phyloP scores from a whole-genome alignment of 2,329 filamentous ascomycete genomes.

The Penicillium sp. region DNA sequence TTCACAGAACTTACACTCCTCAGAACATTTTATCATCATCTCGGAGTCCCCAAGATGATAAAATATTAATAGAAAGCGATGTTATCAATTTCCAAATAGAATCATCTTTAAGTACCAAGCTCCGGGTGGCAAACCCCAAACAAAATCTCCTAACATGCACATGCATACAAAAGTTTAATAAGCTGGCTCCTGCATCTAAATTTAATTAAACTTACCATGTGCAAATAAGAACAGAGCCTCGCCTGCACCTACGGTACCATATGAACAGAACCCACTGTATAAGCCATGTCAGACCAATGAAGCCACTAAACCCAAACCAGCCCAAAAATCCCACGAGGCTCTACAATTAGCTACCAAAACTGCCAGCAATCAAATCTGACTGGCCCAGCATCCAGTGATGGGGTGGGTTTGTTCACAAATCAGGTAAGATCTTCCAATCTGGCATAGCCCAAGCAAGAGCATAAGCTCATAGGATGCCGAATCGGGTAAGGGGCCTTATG shows the following conservation, averaged over 20 bases:
- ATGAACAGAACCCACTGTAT: too few relatives aligned
- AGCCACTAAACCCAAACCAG: background rate
- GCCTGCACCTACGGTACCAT: too few relatives aligned
- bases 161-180: background rate
- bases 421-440: background rate
- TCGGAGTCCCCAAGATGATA: too few relatives aligned
- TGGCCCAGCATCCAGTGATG: background rate
- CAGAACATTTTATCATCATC: too few relatives aligned
- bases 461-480: background rate
- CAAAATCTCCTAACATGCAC: background rate
- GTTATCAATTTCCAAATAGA: too few relatives aligned
- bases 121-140: background rate
- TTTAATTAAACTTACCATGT: background rate
- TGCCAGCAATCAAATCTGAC: background rate
- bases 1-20: too few relatives aligned
- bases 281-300: rapidly evolving
- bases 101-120: background rate
- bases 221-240: background rate
- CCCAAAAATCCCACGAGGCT: background rate
- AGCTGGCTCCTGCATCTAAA: too few relatives aligned
- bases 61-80: too few relatives aligned
- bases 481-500: background rate
- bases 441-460: background rate
- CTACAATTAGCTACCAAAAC: background rate
- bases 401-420: background rate